A percentile compares a stretch with the other conserved stretches of the same genome.
These are phyloP conservation scores for Fraxinus angustifolia DNA, from an alignment of 305 asterid genomes.

Conservation along the genomic window DNA sequence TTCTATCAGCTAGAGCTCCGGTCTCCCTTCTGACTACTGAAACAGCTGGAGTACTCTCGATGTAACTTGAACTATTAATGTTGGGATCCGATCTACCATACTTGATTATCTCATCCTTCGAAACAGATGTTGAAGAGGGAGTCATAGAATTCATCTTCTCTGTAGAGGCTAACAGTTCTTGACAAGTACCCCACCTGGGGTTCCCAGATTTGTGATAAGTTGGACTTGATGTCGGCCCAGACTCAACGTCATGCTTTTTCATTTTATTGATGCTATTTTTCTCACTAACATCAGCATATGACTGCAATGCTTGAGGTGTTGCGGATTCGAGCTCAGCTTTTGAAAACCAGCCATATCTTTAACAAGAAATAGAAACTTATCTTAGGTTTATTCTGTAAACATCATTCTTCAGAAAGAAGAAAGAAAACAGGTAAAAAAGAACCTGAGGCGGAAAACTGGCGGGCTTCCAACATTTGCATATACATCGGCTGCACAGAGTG, in stretches of 20 bases:
- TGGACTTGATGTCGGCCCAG: slow-evolving; percentile 10
- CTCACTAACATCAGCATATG: slow-evolving; percentile 35
- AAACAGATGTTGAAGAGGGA: slow-evolving; percentile 35
- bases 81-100: slow-evolving; percentile 30
- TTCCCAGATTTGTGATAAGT: slow-evolving; percentile 25
- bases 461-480: slow-evolving; percentile 72
- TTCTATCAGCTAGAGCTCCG: slow-evolving; percentile 30
- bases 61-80: slow-evolving; percentile 29
- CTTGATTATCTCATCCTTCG: slow-evolving; percentile 24
- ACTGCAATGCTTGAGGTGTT: slow-evolving; percentile 39
- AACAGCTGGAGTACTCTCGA: slow-evolving; percentile 28
- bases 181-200: slow-evolving; percentile 18
- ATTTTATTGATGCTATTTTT: slow-evolving; percentile 27
- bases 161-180: slow-evolving; percentile 31
- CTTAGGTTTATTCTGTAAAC: slow-evolving; percentile 13
- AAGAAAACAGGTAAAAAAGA: background rate
- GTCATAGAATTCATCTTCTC: slow-evolving; percentile 26
- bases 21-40: slow-evolving; percentile 33
- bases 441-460: slow-evolving; percentile 90
- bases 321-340: slow-evolving; percentile 50
- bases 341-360: slow-evolving; percentile 92
- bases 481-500: slow-evolving; percentile 81
- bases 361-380: slow-evolving; percentile 22
- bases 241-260: slow-evolving; percentile 33
- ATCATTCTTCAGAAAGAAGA: slow-evolving; percentile 9